Conservation (phyloP, 371 early-diverging fungal genomes). For the Modicella reniformis region DNA sequence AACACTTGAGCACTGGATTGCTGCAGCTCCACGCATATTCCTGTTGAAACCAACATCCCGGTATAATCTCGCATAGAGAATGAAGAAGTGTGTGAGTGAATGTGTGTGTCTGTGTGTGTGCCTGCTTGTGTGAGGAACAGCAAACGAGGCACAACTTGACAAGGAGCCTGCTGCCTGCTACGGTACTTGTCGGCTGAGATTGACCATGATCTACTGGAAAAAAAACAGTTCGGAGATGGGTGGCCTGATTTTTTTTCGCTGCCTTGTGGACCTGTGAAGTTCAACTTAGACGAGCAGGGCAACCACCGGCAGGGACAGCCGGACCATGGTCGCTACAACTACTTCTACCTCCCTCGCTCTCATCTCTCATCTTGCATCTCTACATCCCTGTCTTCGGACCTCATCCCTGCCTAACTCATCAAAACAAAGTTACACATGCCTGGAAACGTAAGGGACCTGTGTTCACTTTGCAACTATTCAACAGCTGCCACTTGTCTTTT, state of each 20-base stretch:
- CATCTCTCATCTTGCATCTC: conserved; percentile 2
- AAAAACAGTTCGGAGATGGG: conserved; percentile 13
- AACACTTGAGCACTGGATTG: too few species aligned
- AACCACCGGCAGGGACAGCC: conserved; percentile 5
- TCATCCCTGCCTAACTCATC: neutral
- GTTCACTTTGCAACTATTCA: neutral
- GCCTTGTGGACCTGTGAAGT: neutral
- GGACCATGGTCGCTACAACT: neutral
- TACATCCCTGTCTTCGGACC: neutral
- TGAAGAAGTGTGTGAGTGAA: too few species aligned
- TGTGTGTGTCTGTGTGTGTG: too few species aligned
- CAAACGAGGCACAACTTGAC: too few species aligned
- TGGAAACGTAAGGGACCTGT: conserved; percentile 38
- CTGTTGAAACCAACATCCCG: too few species aligned
- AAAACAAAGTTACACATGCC: conserved; percentile 25
- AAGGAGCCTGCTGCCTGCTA: too few species aligned
- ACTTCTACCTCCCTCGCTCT: neutral
- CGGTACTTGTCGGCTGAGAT: too few species aligned
- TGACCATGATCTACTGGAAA: neutral
- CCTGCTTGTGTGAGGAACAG: too few species aligned
- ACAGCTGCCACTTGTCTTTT: neutral
- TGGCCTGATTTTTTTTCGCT: conserved; percentile 47
- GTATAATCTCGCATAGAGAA: too few species aligned
- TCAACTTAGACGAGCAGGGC: neutral
- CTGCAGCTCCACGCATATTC: too few species aligned